These are phyloP conservation scores for Parasarocladium wereldwijsianum DNA, from an alignment of 2,329 filamentous ascomycete genomes.

Conservation along the genomic window DNA sequence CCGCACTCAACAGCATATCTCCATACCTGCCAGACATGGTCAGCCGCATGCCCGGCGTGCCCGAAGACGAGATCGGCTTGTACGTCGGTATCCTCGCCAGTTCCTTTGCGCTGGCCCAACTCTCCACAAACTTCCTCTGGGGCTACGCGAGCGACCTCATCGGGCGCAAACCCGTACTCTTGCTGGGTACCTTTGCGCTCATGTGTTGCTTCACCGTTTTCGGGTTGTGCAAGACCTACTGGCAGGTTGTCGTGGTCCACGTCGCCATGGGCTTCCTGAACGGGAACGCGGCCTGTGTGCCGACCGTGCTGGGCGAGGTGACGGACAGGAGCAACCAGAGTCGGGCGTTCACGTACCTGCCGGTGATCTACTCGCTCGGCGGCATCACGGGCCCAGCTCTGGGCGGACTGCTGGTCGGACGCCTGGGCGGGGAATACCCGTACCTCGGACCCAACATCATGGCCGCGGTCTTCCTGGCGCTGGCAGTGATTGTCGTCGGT, in stretches of 20 bases:
- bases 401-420: conserved; percentile 69
- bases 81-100: conserved; percentile 88
- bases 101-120: conserved; percentile 81
- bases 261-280: conserved; percentile 85
- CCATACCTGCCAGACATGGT: conserved; percentile 94
- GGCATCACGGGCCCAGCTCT: conserved; percentile 84
- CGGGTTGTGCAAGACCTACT: conserved; percentile 69
- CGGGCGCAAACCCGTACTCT: conserved; percentile 60
- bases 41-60: conserved; percentile 67
- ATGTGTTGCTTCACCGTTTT: conserved; percentile 72
- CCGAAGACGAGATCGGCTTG: conserved; percentile 55
- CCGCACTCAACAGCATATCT: conserved; percentile 88
- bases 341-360: conserved; percentile 82
- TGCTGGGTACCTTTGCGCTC: conserved; percentile 70
- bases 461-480: conserved; percentile 53
- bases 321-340: conserved; percentile 94
- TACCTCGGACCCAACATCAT: conserved; percentile 78
- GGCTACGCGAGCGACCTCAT: conserved; percentile 46
- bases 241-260: conserved; percentile 77
- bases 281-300: conserved; percentile 87
- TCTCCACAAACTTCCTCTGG: conserved; percentile 67
- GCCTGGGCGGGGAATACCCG: conserved; percentile 49
- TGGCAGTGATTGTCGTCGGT: conserved; percentile 60
- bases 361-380: conserved; percentile 89
- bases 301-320: conserved; percentile 85